Evolutionary conservation across 805 yeast genomes (phyloP).

Genomic region (Candida nemodendra): DNA sequence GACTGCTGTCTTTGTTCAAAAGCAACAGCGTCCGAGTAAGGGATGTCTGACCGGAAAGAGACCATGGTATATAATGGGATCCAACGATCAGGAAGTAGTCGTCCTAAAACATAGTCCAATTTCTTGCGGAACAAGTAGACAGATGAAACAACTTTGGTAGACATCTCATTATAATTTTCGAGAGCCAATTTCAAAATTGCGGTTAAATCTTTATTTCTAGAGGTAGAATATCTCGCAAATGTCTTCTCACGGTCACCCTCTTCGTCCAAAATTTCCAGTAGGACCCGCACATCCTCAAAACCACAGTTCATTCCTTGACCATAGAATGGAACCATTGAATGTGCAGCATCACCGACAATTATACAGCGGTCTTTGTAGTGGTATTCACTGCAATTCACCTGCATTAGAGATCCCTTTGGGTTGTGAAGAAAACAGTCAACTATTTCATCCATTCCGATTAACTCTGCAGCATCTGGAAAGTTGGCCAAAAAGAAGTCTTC

Average conservation of each 20-base stretch:
- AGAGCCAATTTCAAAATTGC: constrained; percentile 79
- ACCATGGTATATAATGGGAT: constrained; percentile 91
- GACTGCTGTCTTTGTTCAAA: constrained; percentile 53
- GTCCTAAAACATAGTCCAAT: constrained; percentile 65
- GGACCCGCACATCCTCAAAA: constrained; percentile 79
- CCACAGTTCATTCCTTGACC: constrained; percentile 98
- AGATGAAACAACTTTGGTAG: constrained; percentile 67
- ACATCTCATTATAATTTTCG: constrained; percentile 84
- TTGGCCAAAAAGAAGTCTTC: constrained; percentile 52
- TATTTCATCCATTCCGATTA: constrained; percentile 58
- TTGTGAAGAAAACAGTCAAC: constrained; percentile 49
- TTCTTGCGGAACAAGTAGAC: constrained; percentile 63
- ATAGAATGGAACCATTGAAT: constrained; percentile 96
- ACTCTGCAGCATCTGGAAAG: constrained; percentile 71
- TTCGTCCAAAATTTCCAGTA: constrained; percentile 50
- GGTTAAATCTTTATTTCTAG: constrained; percentile 62
- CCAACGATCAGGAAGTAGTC: constrained; percentile 62
- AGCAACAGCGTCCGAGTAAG: constrained; percentile 66
- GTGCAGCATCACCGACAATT: constrained; percentile 90
- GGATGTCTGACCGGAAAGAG: constrained; percentile 79
- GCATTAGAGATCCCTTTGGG: constrained; percentile 79
- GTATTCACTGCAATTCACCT: constrained; percentile 68
- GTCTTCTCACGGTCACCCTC: constrained; percentile 43
- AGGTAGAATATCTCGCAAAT: constrained; percentile 51
- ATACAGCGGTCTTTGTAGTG: constrained; percentile 61